Evolutionary conservation across 2,329 filamentous ascomycete species (phyloP).

Genomic region (Ilyonectria robusta): DNA sequence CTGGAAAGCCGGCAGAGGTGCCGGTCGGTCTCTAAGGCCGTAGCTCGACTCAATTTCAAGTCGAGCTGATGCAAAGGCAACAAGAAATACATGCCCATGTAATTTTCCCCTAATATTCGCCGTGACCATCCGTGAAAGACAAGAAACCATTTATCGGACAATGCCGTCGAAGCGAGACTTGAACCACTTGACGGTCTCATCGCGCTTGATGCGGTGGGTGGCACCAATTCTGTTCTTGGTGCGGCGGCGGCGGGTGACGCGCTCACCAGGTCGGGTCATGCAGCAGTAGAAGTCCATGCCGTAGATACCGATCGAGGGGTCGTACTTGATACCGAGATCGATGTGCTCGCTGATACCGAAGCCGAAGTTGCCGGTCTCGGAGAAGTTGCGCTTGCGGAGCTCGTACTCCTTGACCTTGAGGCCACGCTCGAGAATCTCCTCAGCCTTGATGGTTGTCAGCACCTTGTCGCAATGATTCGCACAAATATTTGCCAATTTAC

Average conservation of each 20-base stretch:
- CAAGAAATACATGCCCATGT: slow-evolving; percentile 58
- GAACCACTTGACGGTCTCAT: slow-evolving; percentile 98
- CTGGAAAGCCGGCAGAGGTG: slow-evolving; percentile 72
- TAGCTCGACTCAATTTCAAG: slow-evolving; percentile 71
- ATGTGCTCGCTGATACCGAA: slow-evolving; percentile 99
- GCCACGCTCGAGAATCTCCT: slow-evolving; percentile 99
- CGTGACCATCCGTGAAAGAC: slow-evolving; percentile 58
- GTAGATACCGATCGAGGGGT: slow-evolving; percentile 98
- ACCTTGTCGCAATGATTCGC: background rate
- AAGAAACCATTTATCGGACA: slow-evolving; percentile 82
- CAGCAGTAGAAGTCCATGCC: slow-evolving; percentile 99
- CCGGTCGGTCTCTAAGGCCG: slow-evolving; percentile 84
- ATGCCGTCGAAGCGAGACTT: slow-evolving; percentile 95
- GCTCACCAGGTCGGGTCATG: slow-evolving; percentile 99
- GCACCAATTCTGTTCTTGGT: slow-evolving; percentile 88
- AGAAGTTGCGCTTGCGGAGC: slow-evolving; percentile 99
- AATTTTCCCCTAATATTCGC: slow-evolving; percentile 56
- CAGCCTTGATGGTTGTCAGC: slow-evolving; percentile 71
- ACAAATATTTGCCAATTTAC: slow-evolving; percentile 48
- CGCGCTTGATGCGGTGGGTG: slow-evolving; percentile 92
- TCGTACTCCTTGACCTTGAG: slow-evolving; percentile 99
- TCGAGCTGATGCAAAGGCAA: slow-evolving; percentile 66
- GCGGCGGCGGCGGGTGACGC: slow-evolving; percentile 94
- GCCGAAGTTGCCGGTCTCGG: slow-evolving; percentile 99
- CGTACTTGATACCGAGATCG: slow-evolving; percentile 99